A percentile compares a stretch with the other conserved stretches of the same genome.
Conservation (phyloP, 495 filamentous ascomycete species). For the Neurospora sublineolata region DNA sequence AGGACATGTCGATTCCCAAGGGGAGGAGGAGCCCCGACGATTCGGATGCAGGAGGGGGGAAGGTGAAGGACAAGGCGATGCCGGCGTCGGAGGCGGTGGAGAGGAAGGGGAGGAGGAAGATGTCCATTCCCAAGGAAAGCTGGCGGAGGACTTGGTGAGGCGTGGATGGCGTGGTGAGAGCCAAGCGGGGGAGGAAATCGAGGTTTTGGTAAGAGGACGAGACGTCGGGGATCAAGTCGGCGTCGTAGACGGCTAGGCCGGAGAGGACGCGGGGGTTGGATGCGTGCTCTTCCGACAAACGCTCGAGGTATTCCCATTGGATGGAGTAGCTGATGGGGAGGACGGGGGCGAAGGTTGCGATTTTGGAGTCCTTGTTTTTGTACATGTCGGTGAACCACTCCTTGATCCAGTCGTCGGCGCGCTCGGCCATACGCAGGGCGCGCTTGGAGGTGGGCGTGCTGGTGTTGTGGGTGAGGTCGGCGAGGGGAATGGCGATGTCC, state of each 20-base stretch:
- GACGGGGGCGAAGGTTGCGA: conserved; percentile 64
- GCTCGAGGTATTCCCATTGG: conserved; percentile 66
- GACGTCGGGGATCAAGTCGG: conserved; percentile 55
- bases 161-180: conserved; percentile 50
- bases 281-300: conserved; percentile 40
- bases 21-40: conserved; percentile 26
- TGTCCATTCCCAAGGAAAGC: conserved; percentile 63
- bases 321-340: conserved; percentile 62
- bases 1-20: conserved; percentile 71
- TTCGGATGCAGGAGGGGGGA: conserved; percentile 38
- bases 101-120: conserved; percentile 68
- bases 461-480: conserved; percentile 56
- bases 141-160: conserved; percentile 69
- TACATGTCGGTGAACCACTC: conserved; percentile 56
- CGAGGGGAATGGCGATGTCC: conserved; percentile 69
- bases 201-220: conserved; percentile 39
- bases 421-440: conserved; percentile 69
- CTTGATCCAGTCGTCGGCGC: conserved; percentile 72
- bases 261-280: conserved; percentile 39
- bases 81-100: conserved; percentile 68
- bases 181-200: conserved; percentile 55
- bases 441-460: conserved; percentile 51
- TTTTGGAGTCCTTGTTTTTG: conserved; percentile 23
- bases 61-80: conserved; percentile 70
- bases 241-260: conserved; percentile 75